These are phyloP conservation scores for Saprolegnia parasitica DNA, from an alignment of 352 stramenopile species.

Conservation along the genomic window DNA sequence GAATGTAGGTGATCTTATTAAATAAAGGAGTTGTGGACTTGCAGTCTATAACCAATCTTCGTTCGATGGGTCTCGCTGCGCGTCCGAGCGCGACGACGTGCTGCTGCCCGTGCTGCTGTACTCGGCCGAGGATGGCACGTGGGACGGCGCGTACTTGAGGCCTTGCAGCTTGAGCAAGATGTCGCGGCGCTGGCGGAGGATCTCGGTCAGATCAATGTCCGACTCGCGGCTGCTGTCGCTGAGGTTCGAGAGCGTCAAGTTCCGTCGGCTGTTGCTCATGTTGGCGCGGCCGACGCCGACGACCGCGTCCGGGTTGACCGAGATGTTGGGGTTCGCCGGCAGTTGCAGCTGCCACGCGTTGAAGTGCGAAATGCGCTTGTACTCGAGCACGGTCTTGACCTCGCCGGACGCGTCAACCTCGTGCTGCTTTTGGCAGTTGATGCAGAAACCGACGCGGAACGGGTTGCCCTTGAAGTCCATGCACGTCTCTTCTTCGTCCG, in stretches of 20 bases:
- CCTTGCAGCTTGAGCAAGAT: slow-evolving; percentile 65
- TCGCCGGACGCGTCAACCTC: slow-evolving; percentile 66
- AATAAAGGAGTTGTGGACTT: neutral
- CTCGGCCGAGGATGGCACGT: neutral
- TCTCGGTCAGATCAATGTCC: slow-evolving; percentile 69
- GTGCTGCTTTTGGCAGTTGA: slow-evolving; percentile 88
- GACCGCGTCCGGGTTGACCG: slow-evolving; percentile 33
- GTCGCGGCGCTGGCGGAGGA: slow-evolving; percentile 69
- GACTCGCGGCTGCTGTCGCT: slow-evolving; percentile 52
- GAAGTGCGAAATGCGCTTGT: slow-evolving; percentile 79
- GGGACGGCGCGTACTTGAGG: slow-evolving; percentile 41
- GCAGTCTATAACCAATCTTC: neutral
- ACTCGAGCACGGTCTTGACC: slow-evolving; percentile 58
- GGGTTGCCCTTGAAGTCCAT: slow-evolving; percentile 73
- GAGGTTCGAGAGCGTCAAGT: slow-evolving; percentile 7
- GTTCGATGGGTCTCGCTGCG: neutral
- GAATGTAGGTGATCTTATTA: neutral
- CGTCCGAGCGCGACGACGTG: neutral
- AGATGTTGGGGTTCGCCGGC: slow-evolving; percentile 42
- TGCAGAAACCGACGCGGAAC: slow-evolving; percentile 83
- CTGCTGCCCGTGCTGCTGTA: neutral
- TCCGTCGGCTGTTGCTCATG: slow-evolving; percentile 13
- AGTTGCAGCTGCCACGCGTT: slow-evolving; percentile 74
- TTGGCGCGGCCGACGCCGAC: slow-evolving; percentile 18
- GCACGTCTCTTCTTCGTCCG: slow-evolving; percentile 73